Percentiles rank a stretch among this genome's conserved stretches.
Evolutionary conservation across 108 stramenopile genomes (phyloP).

Genomic region (Nitzschia sp.): DNA sequence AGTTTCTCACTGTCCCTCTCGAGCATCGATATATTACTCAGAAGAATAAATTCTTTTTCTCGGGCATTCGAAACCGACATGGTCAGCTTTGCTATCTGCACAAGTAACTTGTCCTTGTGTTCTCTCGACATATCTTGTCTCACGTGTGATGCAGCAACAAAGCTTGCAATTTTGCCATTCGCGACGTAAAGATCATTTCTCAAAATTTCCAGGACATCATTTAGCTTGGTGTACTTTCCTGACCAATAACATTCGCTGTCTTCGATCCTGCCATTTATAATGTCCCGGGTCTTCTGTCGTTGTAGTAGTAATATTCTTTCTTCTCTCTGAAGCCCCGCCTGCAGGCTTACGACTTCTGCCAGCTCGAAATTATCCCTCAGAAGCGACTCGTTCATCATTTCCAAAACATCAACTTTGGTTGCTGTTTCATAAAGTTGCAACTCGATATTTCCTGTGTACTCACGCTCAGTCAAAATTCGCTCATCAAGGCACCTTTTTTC

Average conservation of each 20-base stretch:
- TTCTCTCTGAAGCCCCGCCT: not conserved
- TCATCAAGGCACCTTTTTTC: not conserved
- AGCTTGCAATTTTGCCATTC: not conserved
- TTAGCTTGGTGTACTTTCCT: not conserved
- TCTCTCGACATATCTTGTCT: not conserved
- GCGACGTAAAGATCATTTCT: not conserved
- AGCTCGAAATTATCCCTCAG: not conserved
- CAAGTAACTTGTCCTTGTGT: not conserved
- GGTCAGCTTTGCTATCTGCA: conserved; percentile 3
- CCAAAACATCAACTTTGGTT: not conserved
- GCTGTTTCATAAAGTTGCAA: not conserved
- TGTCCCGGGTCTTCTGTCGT: too few relatives aligned
- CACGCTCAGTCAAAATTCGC: not conserved
- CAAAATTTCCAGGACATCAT: not conserved
- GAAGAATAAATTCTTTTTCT: not conserved
- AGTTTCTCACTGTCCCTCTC: not conserved
- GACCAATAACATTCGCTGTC: not conserved
- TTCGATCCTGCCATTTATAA: too few relatives aligned
- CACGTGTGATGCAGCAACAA: not conserved
- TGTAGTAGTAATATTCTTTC: too few relatives aligned
- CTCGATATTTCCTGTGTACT: not conserved
- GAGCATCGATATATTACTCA: not conserved
- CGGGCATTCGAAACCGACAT: not conserved
- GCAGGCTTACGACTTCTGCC: not conserved
- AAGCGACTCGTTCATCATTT: not conserved